A percentile compares a stretch with the other conserved stretches of the same genome.
Conservation (phyloP, 2,329 filamentous ascomycete genomes). For the Neofusicoccum parvum region DNA sequence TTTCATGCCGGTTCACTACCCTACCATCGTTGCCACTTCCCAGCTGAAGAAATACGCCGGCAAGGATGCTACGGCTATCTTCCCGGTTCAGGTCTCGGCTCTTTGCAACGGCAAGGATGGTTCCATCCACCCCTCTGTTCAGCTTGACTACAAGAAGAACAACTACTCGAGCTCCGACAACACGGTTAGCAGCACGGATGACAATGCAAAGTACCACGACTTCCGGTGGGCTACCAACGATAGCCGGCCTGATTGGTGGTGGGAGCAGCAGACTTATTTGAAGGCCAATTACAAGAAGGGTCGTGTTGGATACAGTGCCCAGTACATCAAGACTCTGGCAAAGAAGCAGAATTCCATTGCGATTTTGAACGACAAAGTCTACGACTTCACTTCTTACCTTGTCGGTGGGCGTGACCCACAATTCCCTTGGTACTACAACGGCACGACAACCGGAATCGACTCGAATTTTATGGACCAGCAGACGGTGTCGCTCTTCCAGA, state of each 20-base stretch:
- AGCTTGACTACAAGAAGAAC: constrained; percentile 76
- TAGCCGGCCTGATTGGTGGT: constrained; percentile 87
- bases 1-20: constrained; percentile 79
- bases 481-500: constrained; percentile 76
- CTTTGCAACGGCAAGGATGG: constrained; percentile 79
- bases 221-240: constrained; percentile 86
- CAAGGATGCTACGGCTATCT: constrained; percentile 81
- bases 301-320: constrained; percentile 76
- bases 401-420: constrained; percentile 65
- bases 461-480: constrained; percentile 78
- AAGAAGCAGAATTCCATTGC: constrained; percentile 69
- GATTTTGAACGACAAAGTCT: constrained; percentile 77
- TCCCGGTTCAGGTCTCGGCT: constrained; percentile 91
- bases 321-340: constrained; percentile 74
- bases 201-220: constrained; percentile 84
- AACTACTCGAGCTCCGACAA: constrained; percentile 72
- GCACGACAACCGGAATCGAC: constrained; percentile 38
- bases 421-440: constrained; percentile 34
- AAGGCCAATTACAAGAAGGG: constrained; percentile 83
- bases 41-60: constrained; percentile 80
- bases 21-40: constrained; percentile 62
- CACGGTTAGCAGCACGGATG: constrained; percentile 67
- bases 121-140: constrained; percentile 69
- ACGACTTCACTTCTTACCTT: constrained; percentile 86
- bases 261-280: constrained; percentile 79